A percentile compares a stretch with the other conserved stretches of the same genome.
phyloP scores from a whole-genome alignment of 305 asterid genomes.

The Fraxinus albicans region DNA sequence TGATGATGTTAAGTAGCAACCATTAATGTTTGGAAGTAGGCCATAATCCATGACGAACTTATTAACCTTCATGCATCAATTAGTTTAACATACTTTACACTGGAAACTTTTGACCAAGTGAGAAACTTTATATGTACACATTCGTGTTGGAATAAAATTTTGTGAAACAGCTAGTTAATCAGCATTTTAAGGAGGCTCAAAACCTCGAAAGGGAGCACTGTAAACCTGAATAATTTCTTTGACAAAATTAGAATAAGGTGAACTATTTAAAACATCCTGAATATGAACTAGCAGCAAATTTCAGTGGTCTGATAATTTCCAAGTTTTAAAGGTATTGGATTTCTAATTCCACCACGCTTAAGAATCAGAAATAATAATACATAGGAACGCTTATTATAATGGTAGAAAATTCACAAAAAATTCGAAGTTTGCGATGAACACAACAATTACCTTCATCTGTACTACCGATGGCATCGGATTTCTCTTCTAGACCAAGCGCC shows the following conservation, averaged over 20 bases:
- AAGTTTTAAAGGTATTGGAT: background rate
- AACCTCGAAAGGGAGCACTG: background rate
- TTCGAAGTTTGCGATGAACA: background rate
- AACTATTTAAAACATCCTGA: background rate
- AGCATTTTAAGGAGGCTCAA: background rate
- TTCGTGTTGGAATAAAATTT: background rate
- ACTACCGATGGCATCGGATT: slow-evolving; percentile 39
- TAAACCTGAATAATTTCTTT: background rate
- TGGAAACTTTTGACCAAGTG: background rate
- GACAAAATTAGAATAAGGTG: background rate
- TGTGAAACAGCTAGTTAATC: background rate
- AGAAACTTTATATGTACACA: background rate
- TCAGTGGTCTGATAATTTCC: slow-evolving; percentile 3
- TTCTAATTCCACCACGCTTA: slow-evolving; percentile 1
- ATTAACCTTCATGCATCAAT: slow-evolving; percentile 4
- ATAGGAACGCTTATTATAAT: background rate
- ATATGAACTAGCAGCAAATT: background rate
- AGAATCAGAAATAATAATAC: background rate
- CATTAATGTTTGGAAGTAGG: background rate
- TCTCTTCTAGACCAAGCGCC: slow-evolving; percentile 77
- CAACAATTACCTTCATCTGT: slow-evolving; percentile 44
- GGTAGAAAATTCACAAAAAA: background rate
- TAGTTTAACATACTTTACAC: background rate
- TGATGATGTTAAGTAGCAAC: slow-evolving; percentile 40
- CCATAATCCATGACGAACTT: slow-evolving; percentile 12